Percentiles rank a stretch among this genome's conserved stretches.
Conservation (phyloP, 306 rosid genomes). For the Trifolium fragiferum region DNA sequence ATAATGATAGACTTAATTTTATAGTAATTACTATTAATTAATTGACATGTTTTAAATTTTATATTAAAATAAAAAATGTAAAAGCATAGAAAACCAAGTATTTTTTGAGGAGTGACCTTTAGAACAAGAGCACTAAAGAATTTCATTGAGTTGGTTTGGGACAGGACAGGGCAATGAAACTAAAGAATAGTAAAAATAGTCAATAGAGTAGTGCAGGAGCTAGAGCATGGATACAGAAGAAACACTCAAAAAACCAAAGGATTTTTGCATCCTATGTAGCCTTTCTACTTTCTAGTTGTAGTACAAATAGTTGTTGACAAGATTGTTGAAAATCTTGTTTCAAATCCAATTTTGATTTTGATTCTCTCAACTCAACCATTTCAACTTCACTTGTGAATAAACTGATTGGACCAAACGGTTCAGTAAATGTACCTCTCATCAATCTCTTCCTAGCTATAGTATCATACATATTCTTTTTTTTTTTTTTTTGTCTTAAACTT, state of each 20-base stretch:
- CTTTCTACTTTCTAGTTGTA: conserved; percentile 10
- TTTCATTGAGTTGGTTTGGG: too few relatives aligned
- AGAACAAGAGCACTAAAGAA: too few relatives aligned
- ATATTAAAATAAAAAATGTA: too few relatives aligned
- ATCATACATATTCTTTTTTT: neutral
- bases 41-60: too few relatives aligned
- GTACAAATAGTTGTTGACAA: conserved; percentile 37
- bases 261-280: conserved; percentile 27
- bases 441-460: conserved; percentile 8
- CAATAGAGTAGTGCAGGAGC: neutral
- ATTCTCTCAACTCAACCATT: conserved; percentile 30
- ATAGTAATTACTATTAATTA: too few relatives aligned
- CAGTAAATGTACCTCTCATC: conserved; percentile 31
- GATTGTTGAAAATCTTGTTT: conserved; percentile 49
- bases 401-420: conserved; percentile 50
- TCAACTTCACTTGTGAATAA: conserved; percentile 50
- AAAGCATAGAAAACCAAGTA: too few relatives aligned
- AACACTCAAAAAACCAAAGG: conserved; percentile 14
- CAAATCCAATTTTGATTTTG: conserved; percentile 57
- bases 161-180: too few relatives aligned
- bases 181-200: too few relatives aligned
- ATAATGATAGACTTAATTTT: too few relatives aligned
- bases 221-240: neutral
- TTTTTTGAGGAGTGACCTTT: too few relatives aligned
- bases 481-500: too few relatives aligned